Evolutionary conservation across 148 eudicot genomes (phyloP), one percentile per base, ranked within the genome.

Genomic region (Cornus kousa): DNA sequence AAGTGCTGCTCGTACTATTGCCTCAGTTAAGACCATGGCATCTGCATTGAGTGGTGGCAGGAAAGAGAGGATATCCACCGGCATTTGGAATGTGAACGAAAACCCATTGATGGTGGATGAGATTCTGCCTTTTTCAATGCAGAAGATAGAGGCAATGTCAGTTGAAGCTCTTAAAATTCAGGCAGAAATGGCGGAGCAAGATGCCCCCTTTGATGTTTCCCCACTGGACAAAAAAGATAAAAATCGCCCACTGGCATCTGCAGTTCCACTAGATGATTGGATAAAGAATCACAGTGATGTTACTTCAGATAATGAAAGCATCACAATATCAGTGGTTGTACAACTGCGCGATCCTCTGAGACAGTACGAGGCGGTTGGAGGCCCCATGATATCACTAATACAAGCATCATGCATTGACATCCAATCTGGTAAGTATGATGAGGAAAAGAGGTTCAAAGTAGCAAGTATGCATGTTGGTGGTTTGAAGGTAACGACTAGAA

Each of bases 321-420:
- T 89, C 68, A 84, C 83, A 22, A 74, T 93, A 72, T 79, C 81
- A 1, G 84, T 88, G 43, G 85, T 87, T 0, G 79, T 89, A 12
- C 98, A 96, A 81, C 55, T 92, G 71, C 88, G 94, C 32, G 99
- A 96, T 80, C 98, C 99, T 14, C 69, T 91, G 46, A 90, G 99
- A 82, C 87, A 94, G 81, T 96, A 77, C 35, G 97, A 96, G 86
- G 91, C 90, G 20, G 99, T 96, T 9, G 99, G 99, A 9, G 97
- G 94, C 7, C 97, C 97, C 4, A 48, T 88, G 82, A 87, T 96
- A 31, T 91, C 78, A 8, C 65, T 96, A 76, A 82, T 93, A 67
- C 89, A 92, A 2, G 91, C 92, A 50, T 82, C 74, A 7, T 77
- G 79, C 69, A 82, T 53, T 12, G 84, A 82, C 14, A 81, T 8